These are phyloP conservation scores for Colletotrichum costaricense DNA, from an alignment of 2,329 filamentous ascomycete genomes.

Conservation along the genomic window DNA sequence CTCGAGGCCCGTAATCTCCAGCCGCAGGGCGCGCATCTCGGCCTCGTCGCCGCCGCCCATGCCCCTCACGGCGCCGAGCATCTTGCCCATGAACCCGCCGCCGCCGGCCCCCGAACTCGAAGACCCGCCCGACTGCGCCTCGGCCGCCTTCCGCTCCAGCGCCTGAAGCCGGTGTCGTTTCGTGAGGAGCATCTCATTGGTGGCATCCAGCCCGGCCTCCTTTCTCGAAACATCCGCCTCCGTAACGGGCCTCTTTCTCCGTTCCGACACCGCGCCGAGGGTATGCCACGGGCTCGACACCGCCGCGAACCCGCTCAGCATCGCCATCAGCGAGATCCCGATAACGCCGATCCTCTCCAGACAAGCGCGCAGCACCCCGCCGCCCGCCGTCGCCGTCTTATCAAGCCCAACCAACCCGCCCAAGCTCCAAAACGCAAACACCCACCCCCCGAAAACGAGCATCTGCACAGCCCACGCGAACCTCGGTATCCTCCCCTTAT, in stretches of 20 bases:
- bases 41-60: slow-evolving; percentile 70
- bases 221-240: slow-evolving; percentile 82
- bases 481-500: slow-evolving; percentile 66
- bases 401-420: slow-evolving; percentile 67
- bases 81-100: slow-evolving; percentile 75
- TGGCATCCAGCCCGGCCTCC: slow-evolving; percentile 81
- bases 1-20: slow-evolving; percentile 84
- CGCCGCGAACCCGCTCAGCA: slow-evolving; percentile 90
- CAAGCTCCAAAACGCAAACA: slow-evolving; percentile 81
- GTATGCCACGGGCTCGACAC: slow-evolving; percentile 89
- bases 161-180: slow-evolving; percentile 80
- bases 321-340: slow-evolving; percentile 86
- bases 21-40: slow-evolving; percentile 70
- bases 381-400: slow-evolving; percentile 38
- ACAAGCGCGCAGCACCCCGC: slow-evolving; percentile 62
- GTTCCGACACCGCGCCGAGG: slow-evolving; percentile 71
- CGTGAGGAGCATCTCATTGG: slow-evolving; percentile 80
- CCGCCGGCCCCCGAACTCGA: slow-evolving; percentile 42
- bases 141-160: slow-evolving; percentile 71
- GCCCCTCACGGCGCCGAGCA: slow-evolving; percentile 78
- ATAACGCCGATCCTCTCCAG: slow-evolving; percentile 83
- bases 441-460: slow-evolving; percentile 73
- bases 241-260: slow-evolving; percentile 68
- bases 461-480: slow-evolving; percentile 74
- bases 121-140: slow-evolving; percentile 48